Base-by-base conservation (phyloP, 140 eudicot species). In the Bidens hawaiensis region DNA sequence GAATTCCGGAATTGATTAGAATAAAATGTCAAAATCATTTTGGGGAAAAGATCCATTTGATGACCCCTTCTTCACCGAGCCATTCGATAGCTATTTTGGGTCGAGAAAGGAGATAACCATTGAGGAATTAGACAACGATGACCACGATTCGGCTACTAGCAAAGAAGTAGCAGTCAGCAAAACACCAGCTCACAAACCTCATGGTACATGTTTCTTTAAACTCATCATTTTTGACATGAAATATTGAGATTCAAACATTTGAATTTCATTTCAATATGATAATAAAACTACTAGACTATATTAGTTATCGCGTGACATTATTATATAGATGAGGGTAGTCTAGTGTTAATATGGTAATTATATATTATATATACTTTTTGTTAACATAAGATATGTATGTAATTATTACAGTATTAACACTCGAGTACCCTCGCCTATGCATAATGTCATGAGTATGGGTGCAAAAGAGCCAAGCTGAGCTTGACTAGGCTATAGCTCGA, bases 1-100 rank as follows among this genome's bases (percentile, higher is more conserved):
- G 64, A 52, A 40, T 34, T 52, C 18, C 17, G 54, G 21, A 26
- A 28, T 22, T 64, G 30, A 5, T 15, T 47, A 12, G 33, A 43
- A 73, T 25, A 56, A 16, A 45, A 81, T 82, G 88, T 70, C 72
- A 7, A 78, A 78, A 33, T 55, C 58, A 34, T 82, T 77, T 68
- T 73, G 85, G 57, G 86, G 81, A 22, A 79, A 79, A 50, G 80
- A 77, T 72, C 89, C 89, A 1, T 85, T 85, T 59, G 82, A 85
- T 63, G 83, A 85, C 71, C 94, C 88, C 0, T 78, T 85, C 63
- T 85, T 85, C 68, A 78, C 81, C 33, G 67, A 49, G 26, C 83
- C 80, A 33, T 84, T 81, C 73, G 62, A 61, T 24, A 41, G 38
- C 61, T 12, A 72, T 38, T 11, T 38, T 36, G 57, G 67, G 33